Evolutionary conservation across 2,329 filamentous ascomycete species (phyloP).

Genomic region (Ramichloridium luteum): DNA sequence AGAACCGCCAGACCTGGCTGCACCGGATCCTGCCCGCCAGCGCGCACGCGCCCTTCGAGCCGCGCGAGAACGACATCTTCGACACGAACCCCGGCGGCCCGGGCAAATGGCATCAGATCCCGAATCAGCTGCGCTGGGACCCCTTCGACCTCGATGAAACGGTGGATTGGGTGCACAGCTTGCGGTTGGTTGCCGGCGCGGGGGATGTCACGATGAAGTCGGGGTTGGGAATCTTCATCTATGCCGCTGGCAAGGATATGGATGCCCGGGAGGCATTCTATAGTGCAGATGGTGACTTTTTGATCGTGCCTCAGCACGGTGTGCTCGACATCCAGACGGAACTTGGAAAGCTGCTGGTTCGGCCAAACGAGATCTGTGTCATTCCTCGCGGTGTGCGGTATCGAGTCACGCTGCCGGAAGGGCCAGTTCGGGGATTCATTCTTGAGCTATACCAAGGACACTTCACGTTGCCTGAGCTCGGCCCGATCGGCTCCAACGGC

Average conservation of each 20-base stretch:
- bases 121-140: conserved; percentile 72
- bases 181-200: conserved; percentile 64
- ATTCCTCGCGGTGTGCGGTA: conserved; percentile 56
- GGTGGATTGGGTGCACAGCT: conserved; percentile 54
- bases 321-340: conserved; percentile 57
- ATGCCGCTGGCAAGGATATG: conserved; percentile 70
- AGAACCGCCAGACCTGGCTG: conserved; percentile 48
- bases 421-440: conserved; percentile 52
- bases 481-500: conserved; percentile 53
- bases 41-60: conserved; percentile 43
- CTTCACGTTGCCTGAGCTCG: conserved; percentile 54
- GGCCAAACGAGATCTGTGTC: conserved; percentile 55
- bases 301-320: conserved; percentile 55
- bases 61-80: conserved; percentile 36
- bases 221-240: conserved; percentile 70
- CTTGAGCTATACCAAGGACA: conserved; percentile 54
- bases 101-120: conserved; percentile 53
- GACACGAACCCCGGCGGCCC: conserved; percentile 40
- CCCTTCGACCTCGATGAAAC: conserved; percentile 60
- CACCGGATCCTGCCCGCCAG: conserved; percentile 47
- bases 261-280: conserved; percentile 63
- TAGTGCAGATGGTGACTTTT: conserved; percentile 60
- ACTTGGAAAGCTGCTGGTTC: conserved; percentile 50
- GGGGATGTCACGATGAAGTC: conserved; percentile 69
- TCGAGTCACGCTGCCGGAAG: conserved; percentile 47